phyloP scores from a whole-genome alignment of 352 stramenopile genomes.

The Phytopythium oedochilum region DNA sequence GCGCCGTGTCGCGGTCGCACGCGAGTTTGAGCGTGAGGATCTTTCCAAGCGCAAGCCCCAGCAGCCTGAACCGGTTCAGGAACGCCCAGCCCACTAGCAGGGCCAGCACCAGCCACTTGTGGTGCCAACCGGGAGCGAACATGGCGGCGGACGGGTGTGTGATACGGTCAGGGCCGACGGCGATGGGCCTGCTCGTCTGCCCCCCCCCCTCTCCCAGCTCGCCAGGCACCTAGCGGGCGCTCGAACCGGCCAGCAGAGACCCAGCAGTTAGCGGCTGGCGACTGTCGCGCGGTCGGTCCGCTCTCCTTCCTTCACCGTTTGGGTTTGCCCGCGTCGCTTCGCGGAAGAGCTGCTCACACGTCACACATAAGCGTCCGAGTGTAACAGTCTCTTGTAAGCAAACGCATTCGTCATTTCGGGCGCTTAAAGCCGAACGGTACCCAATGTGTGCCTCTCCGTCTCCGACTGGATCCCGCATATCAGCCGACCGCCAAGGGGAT shows the following conservation, averaged over 20 bases:
- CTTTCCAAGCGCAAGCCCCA: constrained; percentile 47
- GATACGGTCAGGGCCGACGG: neutral
- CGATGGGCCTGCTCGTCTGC: no score
- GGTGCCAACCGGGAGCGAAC: constrained; percentile 34
- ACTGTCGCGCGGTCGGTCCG: neutral
- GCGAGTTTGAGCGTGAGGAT: constrained; percentile 29
- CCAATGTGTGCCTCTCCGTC: no score
- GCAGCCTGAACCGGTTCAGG: constrained; percentile 48
- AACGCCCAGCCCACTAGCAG: constrained; percentile 35
- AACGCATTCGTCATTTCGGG: no score
- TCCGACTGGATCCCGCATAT: no score
- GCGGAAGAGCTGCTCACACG: neutral
- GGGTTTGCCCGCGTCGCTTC: no score
- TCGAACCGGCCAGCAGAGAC: neutral
- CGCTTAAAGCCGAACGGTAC: no score
- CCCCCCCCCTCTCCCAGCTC: no score
- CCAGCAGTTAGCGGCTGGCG: neutral
- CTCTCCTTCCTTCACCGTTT: neutral
- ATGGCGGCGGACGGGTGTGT: neutral
- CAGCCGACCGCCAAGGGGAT: neutral
- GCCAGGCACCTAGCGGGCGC: neutral
- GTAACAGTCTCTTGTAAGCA: neutral
- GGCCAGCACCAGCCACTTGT: constrained; percentile 54
- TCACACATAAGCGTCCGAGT: neutral
- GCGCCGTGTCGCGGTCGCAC: constrained; percentile 11